Conservation (phyloP, 441 rosid species). For the Populus tomentosa region DNA sequence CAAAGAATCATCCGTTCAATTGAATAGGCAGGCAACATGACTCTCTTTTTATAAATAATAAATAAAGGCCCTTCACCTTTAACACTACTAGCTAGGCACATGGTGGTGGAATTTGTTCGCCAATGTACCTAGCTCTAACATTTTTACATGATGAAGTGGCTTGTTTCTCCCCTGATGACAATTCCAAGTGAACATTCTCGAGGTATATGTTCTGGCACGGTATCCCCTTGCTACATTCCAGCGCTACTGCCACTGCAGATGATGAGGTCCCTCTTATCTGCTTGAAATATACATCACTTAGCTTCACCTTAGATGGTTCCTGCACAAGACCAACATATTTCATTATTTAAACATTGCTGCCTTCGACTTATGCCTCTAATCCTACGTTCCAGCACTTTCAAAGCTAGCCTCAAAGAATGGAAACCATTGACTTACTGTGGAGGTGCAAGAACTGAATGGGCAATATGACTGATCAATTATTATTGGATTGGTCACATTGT, state of each 20-base stretch:
- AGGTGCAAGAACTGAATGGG: conserved; percentile 32
- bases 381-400: not conserved
- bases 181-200: conserved; percentile 26
- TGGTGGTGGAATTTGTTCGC: conserved; percentile 34
- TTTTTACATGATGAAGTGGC: conserved; percentile 27
- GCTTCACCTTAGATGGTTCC: conserved; percentile 27
- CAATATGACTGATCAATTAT: conserved; percentile 41
- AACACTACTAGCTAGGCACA: conserved; percentile 17
- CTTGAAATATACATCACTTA: conserved; percentile 24
- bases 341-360: not conserved
- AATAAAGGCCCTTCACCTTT: too few species aligned
- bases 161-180: conserved; percentile 18
- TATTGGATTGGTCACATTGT: conserved; percentile 27
- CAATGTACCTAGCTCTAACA: conserved; percentile 19
- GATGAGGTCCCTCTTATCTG: conserved; percentile 31
- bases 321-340: not conserved
- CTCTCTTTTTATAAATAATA: too few species aligned
- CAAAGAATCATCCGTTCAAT: too few species aligned
- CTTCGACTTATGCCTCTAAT: not conserved
- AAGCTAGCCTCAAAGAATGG: not conserved
- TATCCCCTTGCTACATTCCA: conserved; percentile 24
- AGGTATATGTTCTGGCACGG: conserved; percentile 26
- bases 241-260: conserved; percentile 22
- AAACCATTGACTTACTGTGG: conserved; percentile 17
- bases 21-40: too few species aligned